A percentile compares a stretch with the other conserved stretches of the same genome.
Evolutionary conservation across 2,329 filamentous ascomycete species (phyloP).

Genomic region (Cercospora canescens): DNA sequence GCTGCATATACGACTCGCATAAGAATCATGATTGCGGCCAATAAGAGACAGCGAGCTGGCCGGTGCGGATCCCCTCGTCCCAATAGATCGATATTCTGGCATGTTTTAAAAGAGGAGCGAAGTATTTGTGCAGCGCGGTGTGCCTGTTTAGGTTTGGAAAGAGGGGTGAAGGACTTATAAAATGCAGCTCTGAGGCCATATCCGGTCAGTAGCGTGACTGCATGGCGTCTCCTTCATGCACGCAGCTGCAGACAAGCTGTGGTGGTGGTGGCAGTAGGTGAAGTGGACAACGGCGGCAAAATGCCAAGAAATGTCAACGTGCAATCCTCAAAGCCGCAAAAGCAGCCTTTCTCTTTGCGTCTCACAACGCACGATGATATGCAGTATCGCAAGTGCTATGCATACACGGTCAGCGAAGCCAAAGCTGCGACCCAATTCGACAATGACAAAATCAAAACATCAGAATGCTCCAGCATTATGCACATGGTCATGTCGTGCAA

Average conservation of each 20-base stretch:
- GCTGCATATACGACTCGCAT: background rate
- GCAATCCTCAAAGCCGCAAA: background rate
- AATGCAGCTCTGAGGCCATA: too few species aligned
- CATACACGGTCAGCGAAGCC: slow-evolving; percentile 38
- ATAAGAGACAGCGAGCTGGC: background rate
- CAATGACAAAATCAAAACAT: slow-evolving; percentile 6
- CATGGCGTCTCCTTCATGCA: background rate
- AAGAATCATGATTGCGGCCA: background rate
- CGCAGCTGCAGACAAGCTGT: background rate
- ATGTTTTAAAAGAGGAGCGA: background rate
- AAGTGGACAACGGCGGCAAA: background rate
- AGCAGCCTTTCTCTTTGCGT: background rate
- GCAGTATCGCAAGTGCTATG: background rate
- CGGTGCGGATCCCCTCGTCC: background rate
- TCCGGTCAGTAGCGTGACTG: too few species aligned
- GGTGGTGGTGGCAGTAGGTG: background rate
- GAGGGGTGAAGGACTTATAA: too few species aligned
- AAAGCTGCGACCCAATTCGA: slow-evolving; percentile 38
- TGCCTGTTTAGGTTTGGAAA: too few species aligned
- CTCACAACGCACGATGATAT: background rate
- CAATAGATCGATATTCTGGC: too few species aligned
- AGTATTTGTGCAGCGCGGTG: background rate
- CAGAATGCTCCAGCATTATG: slow-evolving; percentile 21
- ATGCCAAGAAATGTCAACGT: background rate
- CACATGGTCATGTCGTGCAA: slow-evolving; percentile 16